These are phyloP conservation scores for Myxozyma kluyveri DNA, from an alignment of 805 yeast genomes.

Conservation along the genomic window DNA sequence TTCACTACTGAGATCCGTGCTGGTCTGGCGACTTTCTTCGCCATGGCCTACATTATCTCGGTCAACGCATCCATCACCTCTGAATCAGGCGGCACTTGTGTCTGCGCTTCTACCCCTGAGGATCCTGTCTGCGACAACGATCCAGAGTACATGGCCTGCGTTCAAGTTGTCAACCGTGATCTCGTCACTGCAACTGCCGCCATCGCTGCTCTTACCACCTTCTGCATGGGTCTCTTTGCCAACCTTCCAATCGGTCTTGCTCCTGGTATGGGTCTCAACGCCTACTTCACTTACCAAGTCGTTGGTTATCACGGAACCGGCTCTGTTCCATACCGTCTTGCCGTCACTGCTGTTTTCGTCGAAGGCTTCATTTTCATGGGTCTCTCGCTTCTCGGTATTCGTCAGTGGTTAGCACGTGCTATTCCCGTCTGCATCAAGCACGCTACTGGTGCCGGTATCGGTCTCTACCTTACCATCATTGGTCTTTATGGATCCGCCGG, in stretches of 20 bases:
- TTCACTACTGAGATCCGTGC: slow-evolving; percentile 32
- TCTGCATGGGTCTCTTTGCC: slow-evolving; percentile 32
- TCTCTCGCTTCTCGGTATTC: slow-evolving; percentile 28
- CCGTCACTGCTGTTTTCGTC: slow-evolving; percentile 32
- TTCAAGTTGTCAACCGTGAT: slow-evolving; percentile 26
- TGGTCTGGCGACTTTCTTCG: slow-evolving; percentile 31
- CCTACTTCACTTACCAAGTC: slow-evolving; percentile 32
- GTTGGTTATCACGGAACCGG: slow-evolving; percentile 33
- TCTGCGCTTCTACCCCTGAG: slow-evolving; percentile 24
- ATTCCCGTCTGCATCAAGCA: slow-evolving; percentile 29
- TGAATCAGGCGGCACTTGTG: slow-evolving; percentile 31
- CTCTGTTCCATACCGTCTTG: slow-evolving; percentile 26
- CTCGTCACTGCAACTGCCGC: slow-evolving; percentile 32
- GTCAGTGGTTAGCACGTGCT: slow-evolving; percentile 33
- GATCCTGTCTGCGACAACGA: slow-evolving; percentile 28
- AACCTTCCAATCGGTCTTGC: slow-evolving; percentile 32
- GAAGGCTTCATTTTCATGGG: slow-evolving; percentile 32
- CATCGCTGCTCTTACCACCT: slow-evolving; percentile 29
- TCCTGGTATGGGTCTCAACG: slow-evolving; percentile 33
- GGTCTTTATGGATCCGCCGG: slow-evolving; percentile 31
- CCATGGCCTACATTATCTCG: slow-evolving; percentile 33
- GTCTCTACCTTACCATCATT: slow-evolving; percentile 29
- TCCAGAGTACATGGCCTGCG: slow-evolving; percentile 23
- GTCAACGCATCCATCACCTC: slow-evolving; percentile 30
- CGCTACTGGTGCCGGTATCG: slow-evolving; percentile 32